Evolutionary conservation across 257 asterid species (phyloP).

Genomic region (Solanum rostratum): DNA sequence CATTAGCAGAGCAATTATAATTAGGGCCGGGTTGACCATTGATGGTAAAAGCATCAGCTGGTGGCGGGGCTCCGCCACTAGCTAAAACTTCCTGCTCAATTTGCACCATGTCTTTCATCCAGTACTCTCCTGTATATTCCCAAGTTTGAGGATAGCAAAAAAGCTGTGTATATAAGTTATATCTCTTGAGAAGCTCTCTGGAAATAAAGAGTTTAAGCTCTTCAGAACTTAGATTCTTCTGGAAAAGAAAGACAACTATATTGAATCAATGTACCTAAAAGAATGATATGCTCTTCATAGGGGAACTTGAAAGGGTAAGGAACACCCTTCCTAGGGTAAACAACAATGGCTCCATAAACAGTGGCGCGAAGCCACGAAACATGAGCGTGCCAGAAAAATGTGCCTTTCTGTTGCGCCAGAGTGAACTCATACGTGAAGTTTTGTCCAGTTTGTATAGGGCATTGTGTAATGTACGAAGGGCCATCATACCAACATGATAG

Average conservation of each 20-base stretch:
- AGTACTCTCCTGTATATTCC: conserved; percentile 38
- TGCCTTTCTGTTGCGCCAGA: conserved; percentile 49
- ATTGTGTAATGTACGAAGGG: conserved; percentile 56
- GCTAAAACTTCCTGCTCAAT: conserved; percentile 35
- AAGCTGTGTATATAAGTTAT: not conserved
- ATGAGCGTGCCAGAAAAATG: conserved; percentile 69
- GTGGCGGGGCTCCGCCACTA: conserved; percentile 45
- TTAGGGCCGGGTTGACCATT: conserved; percentile 71
- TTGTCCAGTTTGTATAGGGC: conserved; percentile 52
- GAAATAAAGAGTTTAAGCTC: not conserved
- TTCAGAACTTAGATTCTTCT: not conserved
- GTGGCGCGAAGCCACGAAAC: conserved; percentile 59
- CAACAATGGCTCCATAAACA: conserved; percentile 45
- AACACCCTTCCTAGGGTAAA: conserved; percentile 42
- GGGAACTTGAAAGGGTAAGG: conserved; percentile 53
- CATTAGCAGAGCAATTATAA: conserved; percentile 48
- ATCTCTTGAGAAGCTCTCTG: not conserved
- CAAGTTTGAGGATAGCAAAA: not conserved
- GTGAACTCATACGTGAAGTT: conserved; percentile 49
- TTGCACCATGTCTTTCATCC: conserved; percentile 34
- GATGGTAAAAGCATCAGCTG: conserved; percentile 50
- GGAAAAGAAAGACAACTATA: not conserved
- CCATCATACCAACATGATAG: conserved; percentile 63
- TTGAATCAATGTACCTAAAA: conserved; percentile 30
- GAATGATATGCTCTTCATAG: conserved; percentile 34